Percentiles rank a stretch among this genome's conserved stretches.
Conservation (phyloP, 1,284 basidiomycete species). For the Fomes fomentarius region DNA sequence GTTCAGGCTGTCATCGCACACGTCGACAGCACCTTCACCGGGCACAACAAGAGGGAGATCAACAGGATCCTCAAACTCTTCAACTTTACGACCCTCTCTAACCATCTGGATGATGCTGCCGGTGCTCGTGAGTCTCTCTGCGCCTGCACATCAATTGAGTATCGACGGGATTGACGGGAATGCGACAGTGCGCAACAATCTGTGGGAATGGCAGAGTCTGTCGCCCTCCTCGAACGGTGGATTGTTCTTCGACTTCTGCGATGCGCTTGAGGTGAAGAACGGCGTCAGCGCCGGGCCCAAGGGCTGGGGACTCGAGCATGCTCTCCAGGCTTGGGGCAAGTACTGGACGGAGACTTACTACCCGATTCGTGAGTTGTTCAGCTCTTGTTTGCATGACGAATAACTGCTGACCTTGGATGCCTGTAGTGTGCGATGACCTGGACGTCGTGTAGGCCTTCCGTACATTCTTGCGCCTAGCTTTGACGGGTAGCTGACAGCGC, state of each 20-base stretch:
- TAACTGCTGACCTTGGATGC: neutral
- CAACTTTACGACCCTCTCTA: conserved; percentile 22
- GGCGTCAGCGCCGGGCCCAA: conserved; percentile 50
- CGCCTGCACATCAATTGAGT: too few species aligned
- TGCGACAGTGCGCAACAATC: too few species aligned
- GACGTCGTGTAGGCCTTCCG: conserved; percentile 46
- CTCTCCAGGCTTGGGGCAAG: conserved; percentile 58
- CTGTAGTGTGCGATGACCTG: conserved; percentile 5
- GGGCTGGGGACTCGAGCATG: conserved; percentile 67
- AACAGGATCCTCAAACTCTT: conserved; percentile 56
- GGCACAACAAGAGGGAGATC: conserved; percentile 46
- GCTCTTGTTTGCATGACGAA: neutral
- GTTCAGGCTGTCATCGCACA: conserved; percentile 62
- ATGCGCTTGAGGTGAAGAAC: conserved; percentile 69
- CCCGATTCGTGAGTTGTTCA: conserved; percentile 39
- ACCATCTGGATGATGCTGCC: neutral
- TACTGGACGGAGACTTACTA: conserved; percentile 51
- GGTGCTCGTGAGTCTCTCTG: neutral
- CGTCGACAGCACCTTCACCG: conserved; percentile 56
- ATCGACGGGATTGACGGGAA: too few species aligned
- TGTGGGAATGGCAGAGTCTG: too few species aligned
- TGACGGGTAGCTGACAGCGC: too few species aligned
- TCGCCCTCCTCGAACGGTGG: too few species aligned
- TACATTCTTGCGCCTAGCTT: too few species aligned
- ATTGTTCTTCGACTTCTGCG: conserved; percentile 66